These are phyloP conservation scores for Dendrobium catenatum DNA, from an alignment of 106 monocot species.

Conservation along the genomic window DNA sequence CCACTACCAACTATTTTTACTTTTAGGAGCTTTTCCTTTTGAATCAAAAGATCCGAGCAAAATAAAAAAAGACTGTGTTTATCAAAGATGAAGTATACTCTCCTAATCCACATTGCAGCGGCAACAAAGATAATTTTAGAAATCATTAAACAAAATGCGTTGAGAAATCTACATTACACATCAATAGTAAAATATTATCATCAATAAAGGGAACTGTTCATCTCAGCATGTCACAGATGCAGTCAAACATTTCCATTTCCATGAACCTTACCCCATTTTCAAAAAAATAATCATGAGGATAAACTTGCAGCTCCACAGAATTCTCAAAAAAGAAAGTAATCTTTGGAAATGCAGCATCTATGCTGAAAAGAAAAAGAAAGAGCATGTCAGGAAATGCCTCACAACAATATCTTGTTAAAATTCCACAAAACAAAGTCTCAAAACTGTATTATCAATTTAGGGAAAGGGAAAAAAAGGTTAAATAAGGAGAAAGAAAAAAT, in stretches of 20 bases:
- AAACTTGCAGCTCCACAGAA: constrained; percentile 29
- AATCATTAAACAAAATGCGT: neutral
- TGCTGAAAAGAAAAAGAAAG: constrained; percentile 33
- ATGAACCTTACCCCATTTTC: constrained; percentile 29
- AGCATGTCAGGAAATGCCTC: neutral
- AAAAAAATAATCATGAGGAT: constrained; percentile 65
- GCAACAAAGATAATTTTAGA: neutral
- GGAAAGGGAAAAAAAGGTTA: neutral
- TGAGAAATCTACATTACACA: neutral
- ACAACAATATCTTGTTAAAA: neutral
- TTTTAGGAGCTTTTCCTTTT: too few species aligned
- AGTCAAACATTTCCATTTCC: neutral
- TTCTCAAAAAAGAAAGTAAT: constrained; percentile 57
- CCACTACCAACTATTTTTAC: too few species aligned
- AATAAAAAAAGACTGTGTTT: too few species aligned
- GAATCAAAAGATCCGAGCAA: too few species aligned
- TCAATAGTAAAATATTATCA: neutral
- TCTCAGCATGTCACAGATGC: neutral
- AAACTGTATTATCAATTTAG: neutral
- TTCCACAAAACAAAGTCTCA: neutral
- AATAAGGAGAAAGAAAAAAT: neutral
- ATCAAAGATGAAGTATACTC: neutral
- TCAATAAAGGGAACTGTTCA: neutral
- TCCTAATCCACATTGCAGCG: neutral
- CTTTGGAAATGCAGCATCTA: constrained; percentile 49